Evolutionary conservation across 768 basidiomycete genomes (phyloP).

Genomic region (Lactarius evosmus): DNA sequence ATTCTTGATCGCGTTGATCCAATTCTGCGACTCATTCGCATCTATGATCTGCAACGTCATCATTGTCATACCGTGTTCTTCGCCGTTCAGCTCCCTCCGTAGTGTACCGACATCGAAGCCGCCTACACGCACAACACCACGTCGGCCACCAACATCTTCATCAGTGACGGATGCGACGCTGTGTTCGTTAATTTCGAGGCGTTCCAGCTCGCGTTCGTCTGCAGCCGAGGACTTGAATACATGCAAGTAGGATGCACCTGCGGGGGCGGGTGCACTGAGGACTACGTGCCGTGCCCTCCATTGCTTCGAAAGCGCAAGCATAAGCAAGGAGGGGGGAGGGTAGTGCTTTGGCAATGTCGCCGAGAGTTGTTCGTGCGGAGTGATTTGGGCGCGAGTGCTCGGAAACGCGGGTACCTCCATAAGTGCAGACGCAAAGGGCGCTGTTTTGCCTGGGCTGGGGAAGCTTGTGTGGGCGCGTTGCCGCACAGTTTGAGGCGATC

Average conservation of each 20-base stretch:
- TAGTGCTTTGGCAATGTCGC: conserved; percentile 65
- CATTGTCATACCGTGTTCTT: conserved; percentile 54
- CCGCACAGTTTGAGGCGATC: conserved; percentile 16
- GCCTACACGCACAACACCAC: conserved; percentile 62
- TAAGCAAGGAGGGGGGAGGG: conserved; percentile 60
- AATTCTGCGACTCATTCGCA: conserved; percentile 60
- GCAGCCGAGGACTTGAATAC: conserved; percentile 60
- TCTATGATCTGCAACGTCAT: conserved; percentile 71
- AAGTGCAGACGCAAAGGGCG: conserved; percentile 17
- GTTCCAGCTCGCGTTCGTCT: conserved; percentile 68
- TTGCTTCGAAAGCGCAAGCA: conserved; percentile 67
- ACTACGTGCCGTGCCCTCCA: conserved; percentile 68
- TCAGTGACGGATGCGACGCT: conserved; percentile 75
- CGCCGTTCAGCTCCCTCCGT: conserved; percentile 34
- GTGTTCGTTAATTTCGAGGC: conserved; percentile 72
- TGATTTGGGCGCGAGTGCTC: conserved; percentile 49
- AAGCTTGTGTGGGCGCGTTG: conserved; percentile 10
- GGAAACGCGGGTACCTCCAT: conserved; percentile 57
- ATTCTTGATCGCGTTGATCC: conserved; percentile 73
- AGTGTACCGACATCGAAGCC: conserved; percentile 56
- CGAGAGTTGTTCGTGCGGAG: conserved; percentile 50
- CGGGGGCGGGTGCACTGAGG: conserved; percentile 40
- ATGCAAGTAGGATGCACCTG: conserved; percentile 58
- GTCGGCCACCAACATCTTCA: conserved; percentile 43
- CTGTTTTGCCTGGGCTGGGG: neutral